These are phyloP conservation scores for Citrus maxima DNA, from an alignment of 345 rosid genomes.

Conservation along the genomic window DNA sequence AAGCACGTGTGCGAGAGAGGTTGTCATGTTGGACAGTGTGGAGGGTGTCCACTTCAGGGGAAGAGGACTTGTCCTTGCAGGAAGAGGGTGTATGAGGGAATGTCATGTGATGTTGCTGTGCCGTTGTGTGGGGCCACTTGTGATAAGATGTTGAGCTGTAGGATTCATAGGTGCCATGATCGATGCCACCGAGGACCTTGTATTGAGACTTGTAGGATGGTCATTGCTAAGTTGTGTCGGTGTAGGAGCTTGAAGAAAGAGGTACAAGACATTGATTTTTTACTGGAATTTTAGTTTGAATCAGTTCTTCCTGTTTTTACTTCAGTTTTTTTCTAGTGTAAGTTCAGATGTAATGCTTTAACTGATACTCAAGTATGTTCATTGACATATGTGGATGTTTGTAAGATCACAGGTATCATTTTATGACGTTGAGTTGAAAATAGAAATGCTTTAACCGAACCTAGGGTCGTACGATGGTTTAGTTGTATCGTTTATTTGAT, in stretches of 20 bases:
- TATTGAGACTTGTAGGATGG: conserved; percentile 80
- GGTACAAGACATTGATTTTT: conserved; percentile 41
- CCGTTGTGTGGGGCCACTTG: conserved; percentile 87
- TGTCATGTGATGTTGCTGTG: conserved; percentile 66
- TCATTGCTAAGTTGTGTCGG: conserved; percentile 65
- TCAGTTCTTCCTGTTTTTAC: not conserved
- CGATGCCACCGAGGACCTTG: conserved; percentile 83
- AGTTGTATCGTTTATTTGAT: not conserved
- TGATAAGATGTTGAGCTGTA: conserved; percentile 66
- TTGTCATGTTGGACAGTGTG: conserved; percentile 76
- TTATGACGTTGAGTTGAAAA: not conserved
- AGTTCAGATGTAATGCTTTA: not conserved
- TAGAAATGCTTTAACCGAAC: conserved; percentile 17
- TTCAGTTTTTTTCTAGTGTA: not conserved
- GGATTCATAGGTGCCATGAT: conserved; percentile 77
- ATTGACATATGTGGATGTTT: not conserved
- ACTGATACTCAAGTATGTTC: not conserved
- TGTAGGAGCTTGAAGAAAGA: conserved; percentile 82
- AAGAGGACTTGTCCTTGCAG: conserved; percentile 91
- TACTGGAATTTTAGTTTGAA: not conserved
- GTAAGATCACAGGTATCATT: not conserved
- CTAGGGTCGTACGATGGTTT: conserved; percentile 31
- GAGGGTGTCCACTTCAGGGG: conserved; percentile 75
- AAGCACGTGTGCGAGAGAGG: conserved; percentile 78
- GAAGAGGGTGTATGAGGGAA: conserved; percentile 65